A percentile compares a stretch with the other conserved stretches of the same genome.
Conservation (phyloP, 169 alveolate genomes). For the Eimeria acervulina region DNA sequence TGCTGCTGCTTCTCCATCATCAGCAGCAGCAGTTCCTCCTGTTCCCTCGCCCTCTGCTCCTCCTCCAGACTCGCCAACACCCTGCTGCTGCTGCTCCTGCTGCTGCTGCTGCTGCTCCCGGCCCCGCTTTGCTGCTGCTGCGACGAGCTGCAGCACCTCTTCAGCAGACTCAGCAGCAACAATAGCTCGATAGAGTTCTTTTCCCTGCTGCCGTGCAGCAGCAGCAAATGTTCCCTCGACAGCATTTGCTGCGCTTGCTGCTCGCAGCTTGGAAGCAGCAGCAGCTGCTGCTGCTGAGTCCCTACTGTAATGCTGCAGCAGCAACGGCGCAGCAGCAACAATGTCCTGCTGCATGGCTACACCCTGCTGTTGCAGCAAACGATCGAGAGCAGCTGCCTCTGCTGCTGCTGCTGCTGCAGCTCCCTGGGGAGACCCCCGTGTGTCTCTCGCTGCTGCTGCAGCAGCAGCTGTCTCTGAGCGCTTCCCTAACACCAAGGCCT, state of each 20-base stretch:
- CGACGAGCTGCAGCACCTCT: not conserved
- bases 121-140: too few species aligned
- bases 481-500: not conserved
- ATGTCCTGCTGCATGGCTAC: slow-evolving; percentile 15
- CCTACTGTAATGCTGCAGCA: slow-evolving; percentile 54
- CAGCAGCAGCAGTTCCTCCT: slow-evolving; percentile 17
- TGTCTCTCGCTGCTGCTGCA: not conserved
- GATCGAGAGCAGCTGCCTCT: slow-evolving; percentile 29
- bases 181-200: not conserved
- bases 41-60: too few species aligned
- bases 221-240: not conserved
- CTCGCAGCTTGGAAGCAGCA: slow-evolving; percentile 61
- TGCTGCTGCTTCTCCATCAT: not conserved
- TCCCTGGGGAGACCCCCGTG: too few species aligned
- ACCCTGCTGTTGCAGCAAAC: slow-evolving; percentile 18
- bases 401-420: not conserved
- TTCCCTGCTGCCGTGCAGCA: slow-evolving; percentile 21
- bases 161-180: slow-evolving; percentile 49
- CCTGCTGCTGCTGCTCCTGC: slow-evolving; percentile 32
- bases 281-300: slow-evolving; percentile 28
- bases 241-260: slow-evolving; percentile 1
- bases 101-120: too few species aligned
- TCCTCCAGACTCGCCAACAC: too few species aligned
- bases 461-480: slow-evolving; percentile 2
- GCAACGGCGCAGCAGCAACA: slow-evolving; percentile 39